These are phyloP conservation scores for Coemansia sp. DNA, from an alignment of 192 early-diverging fungal species.

Conservation along the genomic window DNA sequence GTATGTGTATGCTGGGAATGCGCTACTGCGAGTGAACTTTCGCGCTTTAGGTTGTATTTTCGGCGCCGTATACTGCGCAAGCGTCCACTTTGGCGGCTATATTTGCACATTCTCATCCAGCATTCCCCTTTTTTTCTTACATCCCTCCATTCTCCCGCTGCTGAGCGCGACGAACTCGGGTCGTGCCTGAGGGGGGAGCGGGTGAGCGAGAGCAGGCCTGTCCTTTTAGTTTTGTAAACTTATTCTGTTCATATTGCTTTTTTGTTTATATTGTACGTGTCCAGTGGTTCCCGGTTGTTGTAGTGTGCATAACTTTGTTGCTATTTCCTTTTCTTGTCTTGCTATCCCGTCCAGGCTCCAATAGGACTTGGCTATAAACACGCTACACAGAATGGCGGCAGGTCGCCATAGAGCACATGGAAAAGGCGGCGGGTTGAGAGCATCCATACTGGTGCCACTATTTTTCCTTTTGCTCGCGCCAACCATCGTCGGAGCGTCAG, in stretches of 20 bases:
- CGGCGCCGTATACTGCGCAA: background rate
- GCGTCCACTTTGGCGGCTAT: slow-evolving; percentile 5
- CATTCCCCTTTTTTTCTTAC: background rate
- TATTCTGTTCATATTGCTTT: background rate
- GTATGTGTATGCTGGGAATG: slow-evolving; percentile 11
- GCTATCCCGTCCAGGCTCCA: background rate
- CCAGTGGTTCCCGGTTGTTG: background rate
- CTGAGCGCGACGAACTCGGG: background rate
- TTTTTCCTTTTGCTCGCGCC: slow-evolving; percentile 20
- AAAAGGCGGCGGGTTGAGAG: slow-evolving; percentile 1
- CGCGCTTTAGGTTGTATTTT: background rate
- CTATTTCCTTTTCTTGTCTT: background rate
- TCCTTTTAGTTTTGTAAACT: background rate
- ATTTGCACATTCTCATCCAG: slow-evolving; percentile 7
- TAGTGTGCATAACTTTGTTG: background rate
- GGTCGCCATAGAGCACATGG: slow-evolving; percentile 8
- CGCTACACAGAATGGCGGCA: slow-evolving; percentile 11
- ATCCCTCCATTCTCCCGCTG: slow-evolving; percentile 1
- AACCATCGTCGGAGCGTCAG: background rate
- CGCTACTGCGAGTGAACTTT: slow-evolving; percentile 11
- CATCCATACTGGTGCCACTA: slow-evolving; percentile 16
- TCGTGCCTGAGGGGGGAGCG: background rate
- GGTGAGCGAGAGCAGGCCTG: background rate
- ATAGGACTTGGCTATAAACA: background rate
- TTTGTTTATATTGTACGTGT: background rate